These are phyloP conservation scores for Oemleria cerasiformis DNA, from an alignment of 306 rosid species.

Conservation along the genomic window DNA sequence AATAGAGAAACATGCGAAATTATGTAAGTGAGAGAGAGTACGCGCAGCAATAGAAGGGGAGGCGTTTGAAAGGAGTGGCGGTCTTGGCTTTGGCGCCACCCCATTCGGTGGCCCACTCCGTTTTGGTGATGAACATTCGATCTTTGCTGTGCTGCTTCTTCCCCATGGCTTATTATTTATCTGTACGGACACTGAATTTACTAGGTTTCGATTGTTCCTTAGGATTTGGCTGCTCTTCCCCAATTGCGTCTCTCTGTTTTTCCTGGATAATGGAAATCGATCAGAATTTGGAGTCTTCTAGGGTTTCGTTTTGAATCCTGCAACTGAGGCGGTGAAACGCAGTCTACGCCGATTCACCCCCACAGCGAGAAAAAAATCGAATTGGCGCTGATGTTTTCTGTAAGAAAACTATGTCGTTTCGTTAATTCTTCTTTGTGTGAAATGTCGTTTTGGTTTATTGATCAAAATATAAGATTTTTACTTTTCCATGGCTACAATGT, in stretches of 20 bases:
- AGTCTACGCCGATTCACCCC: background rate
- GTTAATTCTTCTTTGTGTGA: background rate
- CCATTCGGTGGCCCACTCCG: slow-evolving; percentile 99
- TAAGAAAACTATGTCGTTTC: background rate
- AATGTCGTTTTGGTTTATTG: background rate
- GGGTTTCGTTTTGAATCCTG: background rate
- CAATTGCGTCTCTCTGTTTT: background rate
- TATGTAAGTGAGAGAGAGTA: slow-evolving; percentile 16
- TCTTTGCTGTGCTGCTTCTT: slow-evolving; percentile 98
- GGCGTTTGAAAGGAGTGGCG: slow-evolving; percentile 81
- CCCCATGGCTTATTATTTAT: slow-evolving; percentile 47
- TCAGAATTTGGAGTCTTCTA: background rate
- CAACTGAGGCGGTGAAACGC: background rate
- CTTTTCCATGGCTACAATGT: no score
- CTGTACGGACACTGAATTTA: background rate
- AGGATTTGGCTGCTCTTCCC: background rate
- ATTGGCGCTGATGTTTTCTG: background rate
- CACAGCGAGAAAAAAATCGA: background rate
- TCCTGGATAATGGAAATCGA: background rate
- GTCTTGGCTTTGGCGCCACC: slow-evolving; percentile 88
- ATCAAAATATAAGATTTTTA: no score
- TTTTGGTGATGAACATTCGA: slow-evolving; percentile 83
- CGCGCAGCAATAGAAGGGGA: slow-evolving; percentile 98
- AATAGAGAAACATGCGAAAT: background rate
- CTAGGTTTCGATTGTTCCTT: background rate